Base-by-base conservation (phyloP, 2,329 filamentous ascomycete genomes). In the Onygenales sp. region DNA sequence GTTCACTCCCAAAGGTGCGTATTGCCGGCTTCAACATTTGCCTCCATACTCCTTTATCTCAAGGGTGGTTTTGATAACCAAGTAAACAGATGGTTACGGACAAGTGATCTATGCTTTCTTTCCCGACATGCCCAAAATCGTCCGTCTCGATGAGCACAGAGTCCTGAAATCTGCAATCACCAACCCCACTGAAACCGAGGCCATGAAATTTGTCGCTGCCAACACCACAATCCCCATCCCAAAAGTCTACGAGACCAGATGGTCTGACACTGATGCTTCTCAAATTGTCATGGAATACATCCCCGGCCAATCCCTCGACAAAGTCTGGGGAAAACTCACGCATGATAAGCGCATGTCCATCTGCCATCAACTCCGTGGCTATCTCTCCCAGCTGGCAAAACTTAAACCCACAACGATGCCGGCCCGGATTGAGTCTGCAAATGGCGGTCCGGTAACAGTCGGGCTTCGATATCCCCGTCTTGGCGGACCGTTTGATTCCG, bases 381-480 rank as follows among this genome's bases (percentile, higher is more conserved):
- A 54, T 53, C 49, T 57, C 34, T 43, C 40, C 11, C 49, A 57
- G 46, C 55, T 54, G 9, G 31, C 46, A 43, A 36, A 17, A 8
- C 33, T 57, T 5, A 44, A 31, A 44, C 21, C 10, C 42, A 44
- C 21, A 13, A 44, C 42, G n/a, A 49, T 39, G 17, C 27, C 40
- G 14, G 34, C 46, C 57, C 40, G 39, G 5, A 52, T 56, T 33
- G 44, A 54, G 36, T 31, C 13, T 6, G 37, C 43, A 11, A 52
- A 56, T 43, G 43, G 34, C 13, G 51, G 17, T 37, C 14, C 32
- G 6, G 6, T 52, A 17, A 37, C 14, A 10, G 39, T 49, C 11
- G 53, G 53, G 9, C 11, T 49, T 45, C 6, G 11, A 32, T 27
- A 13, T 46, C n/a, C 44, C 7, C 44, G 50, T 14, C 8, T 4